Percentiles rank a stretch among this genome's conserved stretches.
These are phyloP conservation scores for Trichoderma sp. DNA, from an alignment of 2,329 filamentous ascomycete genomes.

Conservation along the genomic window DNA sequence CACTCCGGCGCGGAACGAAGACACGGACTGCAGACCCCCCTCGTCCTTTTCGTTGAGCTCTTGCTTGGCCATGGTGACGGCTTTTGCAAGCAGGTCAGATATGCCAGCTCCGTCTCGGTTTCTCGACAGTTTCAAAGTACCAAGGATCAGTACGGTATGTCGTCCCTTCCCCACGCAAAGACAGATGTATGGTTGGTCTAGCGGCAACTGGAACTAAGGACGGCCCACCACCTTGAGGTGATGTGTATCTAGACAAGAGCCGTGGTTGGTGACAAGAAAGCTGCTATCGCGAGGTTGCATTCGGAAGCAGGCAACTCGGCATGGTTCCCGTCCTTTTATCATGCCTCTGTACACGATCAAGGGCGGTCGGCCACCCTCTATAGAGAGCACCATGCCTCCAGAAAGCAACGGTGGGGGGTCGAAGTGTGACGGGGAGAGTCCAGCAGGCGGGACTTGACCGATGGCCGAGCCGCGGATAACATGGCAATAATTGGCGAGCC, in stretches of 20 bases:
- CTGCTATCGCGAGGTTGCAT: slow-evolving; percentile 19
- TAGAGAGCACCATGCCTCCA: background rate
- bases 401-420: slow-evolving; percentile 12
- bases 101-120: background rate
- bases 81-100: background rate
- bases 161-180: background rate
- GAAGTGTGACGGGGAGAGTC: background rate
- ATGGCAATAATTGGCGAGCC: slow-evolving; percentile 14
- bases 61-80: background rate
- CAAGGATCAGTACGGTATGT: background rate
- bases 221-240: background rate
- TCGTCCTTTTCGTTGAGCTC: slow-evolving; percentile 22
- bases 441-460: slow-evolving; percentile 11
- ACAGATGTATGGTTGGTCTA: background rate
- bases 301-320: slow-evolving; percentile 2
- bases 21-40: slow-evolving; percentile 17
- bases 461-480: slow-evolving; percentile 2
- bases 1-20: slow-evolving; percentile 19
- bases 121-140: background rate
- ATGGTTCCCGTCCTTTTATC: slow-evolving; percentile 12
- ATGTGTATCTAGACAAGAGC: background rate
- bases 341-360: background rate
- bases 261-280: slow-evolving; percentile 4
- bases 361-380: background rate
- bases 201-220: background rate